phyloP scores from a whole-genome alignment of 176 grass and related monocot genomes.

The Hordeum marinum region DNA sequence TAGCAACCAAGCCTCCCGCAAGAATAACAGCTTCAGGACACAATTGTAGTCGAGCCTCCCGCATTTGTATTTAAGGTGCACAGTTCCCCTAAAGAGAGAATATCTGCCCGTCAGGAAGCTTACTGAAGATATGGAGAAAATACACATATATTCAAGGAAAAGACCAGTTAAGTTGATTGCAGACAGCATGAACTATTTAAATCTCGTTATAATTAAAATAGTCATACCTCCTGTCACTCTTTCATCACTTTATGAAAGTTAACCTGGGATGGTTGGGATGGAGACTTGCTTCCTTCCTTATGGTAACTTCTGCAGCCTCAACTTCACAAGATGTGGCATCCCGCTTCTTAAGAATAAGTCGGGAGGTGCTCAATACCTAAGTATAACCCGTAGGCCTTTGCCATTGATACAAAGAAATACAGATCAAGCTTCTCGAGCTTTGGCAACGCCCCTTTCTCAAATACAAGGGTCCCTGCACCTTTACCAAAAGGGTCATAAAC shows the following conservation, averaged over 20 bases:
- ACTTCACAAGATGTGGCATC: not conserved
- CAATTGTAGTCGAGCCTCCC: too few species aligned
- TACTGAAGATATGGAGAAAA: too few species aligned
- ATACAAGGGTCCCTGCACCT: not conserved
- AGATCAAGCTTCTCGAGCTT: not conserved
- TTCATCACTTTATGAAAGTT: not conserved
- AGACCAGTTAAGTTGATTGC: too few species aligned
- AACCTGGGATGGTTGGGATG: not conserved
- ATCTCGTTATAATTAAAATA: too few species aligned
- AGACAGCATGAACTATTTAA: too few species aligned
- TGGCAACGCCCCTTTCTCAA: not conserved
- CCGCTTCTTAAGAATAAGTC: rapidly evolving
- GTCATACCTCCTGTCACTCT: too few species aligned
- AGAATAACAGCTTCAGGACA: too few species aligned
- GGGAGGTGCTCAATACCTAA: conserved; percentile 4
- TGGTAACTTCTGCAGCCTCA: not conserved
- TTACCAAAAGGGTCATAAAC: not conserved
- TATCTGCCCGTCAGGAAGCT: too few species aligned
- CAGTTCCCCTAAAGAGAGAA: too few species aligned
- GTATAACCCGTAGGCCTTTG: not conserved
- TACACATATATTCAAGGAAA: too few species aligned
- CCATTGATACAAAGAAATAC: not conserved
- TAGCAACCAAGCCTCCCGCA: too few species aligned
- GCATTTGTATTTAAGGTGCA: too few species aligned
- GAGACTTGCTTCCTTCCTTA: not conserved